Evolutionary conservation across 129 eudicot species (phyloP), one percentile per base, ranked within the genome.

Genomic region (Calendula officinalis): DNA sequence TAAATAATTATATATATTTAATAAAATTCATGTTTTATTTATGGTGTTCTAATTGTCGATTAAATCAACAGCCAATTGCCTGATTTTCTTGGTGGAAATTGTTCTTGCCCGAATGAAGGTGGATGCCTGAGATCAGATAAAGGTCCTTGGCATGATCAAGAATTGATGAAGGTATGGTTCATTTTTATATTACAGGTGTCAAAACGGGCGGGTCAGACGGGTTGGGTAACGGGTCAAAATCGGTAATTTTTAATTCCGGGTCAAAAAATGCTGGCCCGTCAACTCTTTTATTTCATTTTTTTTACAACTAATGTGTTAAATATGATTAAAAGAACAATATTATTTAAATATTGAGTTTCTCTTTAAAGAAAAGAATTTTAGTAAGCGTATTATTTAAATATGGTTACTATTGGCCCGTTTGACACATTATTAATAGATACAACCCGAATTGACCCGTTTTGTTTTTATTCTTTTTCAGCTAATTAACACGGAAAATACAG

Each of bases 81-180:
- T 3, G 81, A 81, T 81, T 92, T 88, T 83, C 88, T 92, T 45
- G 98, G 96, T 45, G 98, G 98, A 60, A 68, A 54, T 42, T 92
- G 98, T 74, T 83, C 82, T 3, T 92, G 98, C 79, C 64, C 66
- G 38, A 78, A 79, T 80, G 81, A 83, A 67, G 97, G 95, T 67
- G 98, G 98, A 45, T 92, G 98, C 47, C 84, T 92, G 64, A 79
- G 69, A 39, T 85, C 96, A 8, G 91, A 83, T 68, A 92, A 83
- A 77, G 98, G 98, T 46, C 98, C 98, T 7, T 92, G 98, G 98
- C 86, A 88, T 62, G 91, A 88, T 83, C 78, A 72, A 69, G 91
- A 85, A 52, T 62, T 92, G 66, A 88, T 83, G 86, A 88, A 92
- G 86, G 98, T 91, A 16, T 63, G 72, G 5, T 38, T 53, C 36